phyloP scores from a whole-genome alignment of 495 filamentous ascomycete species.

The Pseudevernia furfuracea region DNA sequence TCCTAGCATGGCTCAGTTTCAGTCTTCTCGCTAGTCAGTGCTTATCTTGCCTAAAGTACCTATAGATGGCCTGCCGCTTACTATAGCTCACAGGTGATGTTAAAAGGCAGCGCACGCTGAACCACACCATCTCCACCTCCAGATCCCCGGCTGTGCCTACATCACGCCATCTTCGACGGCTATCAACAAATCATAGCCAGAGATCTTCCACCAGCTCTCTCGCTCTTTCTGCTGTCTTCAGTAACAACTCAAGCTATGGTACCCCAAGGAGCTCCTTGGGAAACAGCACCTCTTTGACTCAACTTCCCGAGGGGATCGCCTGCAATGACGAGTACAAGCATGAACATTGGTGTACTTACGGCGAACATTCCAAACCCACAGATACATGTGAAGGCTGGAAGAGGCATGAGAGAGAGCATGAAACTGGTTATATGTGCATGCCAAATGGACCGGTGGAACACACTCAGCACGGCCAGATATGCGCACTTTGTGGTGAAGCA shows the following conservation, averaged over 20 bases:
- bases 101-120: not conserved
- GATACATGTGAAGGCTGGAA: constrained; percentile 15
- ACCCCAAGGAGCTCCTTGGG: constrained; percentile 7
- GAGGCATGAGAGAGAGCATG: constrained; percentile 18
- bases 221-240: not conserved
- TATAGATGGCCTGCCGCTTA: not conserved
- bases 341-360: not conserved
- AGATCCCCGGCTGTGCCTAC: not conserved
- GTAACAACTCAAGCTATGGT: not conserved
- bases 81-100: not conserved
- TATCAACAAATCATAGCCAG: not conserved
- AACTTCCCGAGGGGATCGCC: not conserved
- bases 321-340: not conserved
- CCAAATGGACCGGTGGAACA: not conserved
- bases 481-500: not conserved
- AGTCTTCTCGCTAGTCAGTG: not conserved
- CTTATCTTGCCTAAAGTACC: not conserved
- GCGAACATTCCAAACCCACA: not conserved
- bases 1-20: not conserved
- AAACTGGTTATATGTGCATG: constrained; percentile 6
- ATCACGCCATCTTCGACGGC: not conserved
- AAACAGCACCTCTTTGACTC: not conserved
- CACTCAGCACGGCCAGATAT: not conserved
- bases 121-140: not conserved
- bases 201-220: constrained; percentile 5